Evolutionary conservation across 441 rosid species (phyloP).

Genomic region (Bruguiera hainesii): DNA sequence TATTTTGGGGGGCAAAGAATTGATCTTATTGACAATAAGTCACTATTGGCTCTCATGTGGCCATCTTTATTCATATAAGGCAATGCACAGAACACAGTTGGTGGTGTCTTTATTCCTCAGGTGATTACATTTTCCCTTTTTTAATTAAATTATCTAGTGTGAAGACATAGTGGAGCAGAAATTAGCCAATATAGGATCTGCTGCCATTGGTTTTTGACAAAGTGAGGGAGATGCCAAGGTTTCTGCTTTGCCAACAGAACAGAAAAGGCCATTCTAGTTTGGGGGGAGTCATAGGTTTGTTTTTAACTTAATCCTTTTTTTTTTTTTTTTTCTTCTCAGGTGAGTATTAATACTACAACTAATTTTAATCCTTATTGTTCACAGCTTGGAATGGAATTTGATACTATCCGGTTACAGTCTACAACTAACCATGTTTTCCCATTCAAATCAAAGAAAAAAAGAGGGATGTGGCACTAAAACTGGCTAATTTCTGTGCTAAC

Average conservation of each 20-base stretch:
- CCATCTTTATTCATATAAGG: conserved; percentile 62
- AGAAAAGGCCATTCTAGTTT: conserved; percentile 80
- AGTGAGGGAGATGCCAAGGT: no score
- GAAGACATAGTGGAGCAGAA: background rate
- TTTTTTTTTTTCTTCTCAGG: conserved; percentile 13
- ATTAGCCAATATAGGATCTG: background rate
- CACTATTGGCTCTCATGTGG: conserved; percentile 44
- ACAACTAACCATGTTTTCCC: conserved; percentile 74
- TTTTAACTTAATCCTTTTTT: conserved; percentile 1
- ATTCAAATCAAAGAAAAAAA: conserved; percentile 89
- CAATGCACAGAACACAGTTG: conserved; percentile 78
- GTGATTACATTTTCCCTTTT: conserved; percentile 17
- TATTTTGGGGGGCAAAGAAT: conserved; percentile 58
- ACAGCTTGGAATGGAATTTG: conserved; percentile 93
- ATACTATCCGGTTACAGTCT: conserved; percentile 48
- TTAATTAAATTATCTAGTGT: background rate
- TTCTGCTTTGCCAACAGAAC: conserved; percentile 44
- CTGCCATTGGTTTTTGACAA: conserved; percentile 9
- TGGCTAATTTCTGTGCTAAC: conserved; percentile 36
- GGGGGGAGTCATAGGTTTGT: conserved; percentile 80
- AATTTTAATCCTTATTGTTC: conserved; percentile 19
- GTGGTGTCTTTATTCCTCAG: conserved; percentile 72
- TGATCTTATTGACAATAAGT: conserved; percentile 52
- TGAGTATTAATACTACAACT: conserved; percentile 12
- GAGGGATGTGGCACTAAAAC: conserved; percentile 81